Evolutionary conservation across 306 rosid genomes (phyloP).

Genomic region (Ziziphus jujuba): DNA sequence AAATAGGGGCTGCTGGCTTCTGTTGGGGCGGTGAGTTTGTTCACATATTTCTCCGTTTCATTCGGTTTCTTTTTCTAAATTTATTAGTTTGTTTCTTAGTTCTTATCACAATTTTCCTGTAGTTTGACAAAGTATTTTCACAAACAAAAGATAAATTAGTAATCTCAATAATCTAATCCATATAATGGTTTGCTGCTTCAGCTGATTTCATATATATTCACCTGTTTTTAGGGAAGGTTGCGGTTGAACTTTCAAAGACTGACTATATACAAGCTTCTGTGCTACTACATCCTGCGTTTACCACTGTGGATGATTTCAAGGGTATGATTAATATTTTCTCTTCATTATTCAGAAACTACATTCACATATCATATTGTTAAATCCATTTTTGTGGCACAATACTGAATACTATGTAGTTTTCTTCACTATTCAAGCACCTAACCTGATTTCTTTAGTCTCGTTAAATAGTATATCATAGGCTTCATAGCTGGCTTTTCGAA

Average conservation of each 20-base stretch:
- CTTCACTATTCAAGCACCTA: background rate
- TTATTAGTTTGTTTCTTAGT: too few relatives aligned
- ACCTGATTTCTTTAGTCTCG: background rate
- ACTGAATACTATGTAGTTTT: background rate
- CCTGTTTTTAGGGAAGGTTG: constrained; percentile 65
- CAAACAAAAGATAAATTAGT: background rate
- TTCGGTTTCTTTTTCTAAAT: background rate
- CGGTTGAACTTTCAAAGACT: constrained; percentile 48
- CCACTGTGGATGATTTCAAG: constrained; percentile 59
- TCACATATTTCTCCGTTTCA: background rate
- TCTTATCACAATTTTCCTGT: too few relatives aligned
- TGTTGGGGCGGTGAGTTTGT: constrained; percentile 78
- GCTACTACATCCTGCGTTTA: constrained; percentile 66
- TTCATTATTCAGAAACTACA: background rate
- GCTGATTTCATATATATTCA: background rate
- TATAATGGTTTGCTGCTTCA: constrained; percentile 2
- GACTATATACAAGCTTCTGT: constrained; percentile 52
- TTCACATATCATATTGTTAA: too few relatives aligned
- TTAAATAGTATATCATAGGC: background rate
- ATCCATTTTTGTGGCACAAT: background rate
- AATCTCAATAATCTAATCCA: background rate
- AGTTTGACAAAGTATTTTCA: background rate
- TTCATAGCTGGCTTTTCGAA: background rate
- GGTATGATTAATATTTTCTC: constrained; percentile 42
- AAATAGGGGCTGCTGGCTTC: constrained; percentile 62